These are phyloP conservation scores for Umbelopsis sp. DNA, from an alignment of 371 early-diverging fungal species.

Conservation along the genomic window DNA sequence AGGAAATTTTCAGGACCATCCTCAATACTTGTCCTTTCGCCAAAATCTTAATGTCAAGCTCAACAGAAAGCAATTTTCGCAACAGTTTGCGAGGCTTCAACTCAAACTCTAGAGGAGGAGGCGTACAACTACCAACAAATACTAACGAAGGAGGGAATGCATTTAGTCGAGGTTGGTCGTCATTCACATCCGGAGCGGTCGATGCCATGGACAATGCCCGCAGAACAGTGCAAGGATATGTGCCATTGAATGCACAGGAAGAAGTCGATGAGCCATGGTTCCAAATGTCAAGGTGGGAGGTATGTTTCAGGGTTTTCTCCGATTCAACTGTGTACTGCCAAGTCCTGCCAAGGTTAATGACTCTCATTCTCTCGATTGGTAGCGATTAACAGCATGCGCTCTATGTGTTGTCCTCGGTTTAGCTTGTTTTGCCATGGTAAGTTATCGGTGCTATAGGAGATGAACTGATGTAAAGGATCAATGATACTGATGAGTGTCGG, in stretches of 20 bases:
- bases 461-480: neutral
- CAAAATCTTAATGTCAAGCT: conserved; percentile 17
- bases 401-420: conserved; percentile 52
- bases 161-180: conserved; percentile 28
- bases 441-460: neutral
- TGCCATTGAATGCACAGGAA: conserved; percentile 42
- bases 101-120: conserved; percentile 28
- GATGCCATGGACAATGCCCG: conserved; percentile 46
- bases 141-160: conserved; percentile 16
- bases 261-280: conserved; percentile 57
- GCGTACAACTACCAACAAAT: conserved; percentile 33
- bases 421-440: conserved; percentile 50
- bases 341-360: conserved; percentile 3
- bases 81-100: conserved; percentile 48
- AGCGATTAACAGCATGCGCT: conserved; percentile 56
- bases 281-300: conserved; percentile 55
- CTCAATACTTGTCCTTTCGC: neutral
- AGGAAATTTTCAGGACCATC: neutral
- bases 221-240: conserved; percentile 49
- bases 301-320: conserved; percentile 16
- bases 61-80: conserved; percentile 42
- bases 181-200: conserved; percentile 41
- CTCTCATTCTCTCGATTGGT: neutral
- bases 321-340: neutral
- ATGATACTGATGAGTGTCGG: neutral